These are phyloP conservation scores for Rhizopus sp. DNA, from an alignment of 371 early-diverging fungal genomes.

Conservation along the genomic window DNA sequence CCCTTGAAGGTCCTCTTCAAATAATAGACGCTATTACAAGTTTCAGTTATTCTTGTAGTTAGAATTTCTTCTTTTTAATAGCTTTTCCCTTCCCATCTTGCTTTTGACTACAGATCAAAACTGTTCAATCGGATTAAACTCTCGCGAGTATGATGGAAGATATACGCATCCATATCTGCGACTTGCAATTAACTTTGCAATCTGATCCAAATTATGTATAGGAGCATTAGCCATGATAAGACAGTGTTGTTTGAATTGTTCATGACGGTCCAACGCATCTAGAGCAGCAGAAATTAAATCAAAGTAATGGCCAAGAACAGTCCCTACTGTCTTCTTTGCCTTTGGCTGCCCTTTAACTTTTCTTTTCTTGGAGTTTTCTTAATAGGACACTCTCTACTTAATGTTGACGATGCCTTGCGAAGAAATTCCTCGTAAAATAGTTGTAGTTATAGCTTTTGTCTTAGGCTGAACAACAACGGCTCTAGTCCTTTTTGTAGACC, in stretches of 20 bases:
- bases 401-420: conserved; percentile 8
- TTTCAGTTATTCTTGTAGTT: conserved; percentile 8
- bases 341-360: conserved; percentile 4
- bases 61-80: conserved; percentile 8
- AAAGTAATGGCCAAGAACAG: conserved; percentile 14
- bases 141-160: conserved; percentile 12
- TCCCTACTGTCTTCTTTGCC: conserved; percentile 10
- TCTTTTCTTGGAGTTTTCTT: conserved; percentile 9
- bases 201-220: conserved; percentile 15
- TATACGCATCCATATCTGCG: conserved; percentile 9
- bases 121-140: conserved; percentile 20
- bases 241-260: conserved; percentile 8
- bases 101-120: conserved; percentile 20
- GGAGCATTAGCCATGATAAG: conserved; percentile 14
- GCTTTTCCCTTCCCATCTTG: conserved; percentile 12
- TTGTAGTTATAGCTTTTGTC: background rate
- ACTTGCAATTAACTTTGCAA: too few species aligned
- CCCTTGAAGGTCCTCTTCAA: too few species aligned
- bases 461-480: background rate
- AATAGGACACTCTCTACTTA: conserved; percentile 2
- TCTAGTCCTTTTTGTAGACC: conserved; percentile 4
- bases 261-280: conserved; percentile 10
- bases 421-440: conserved; percentile 4
- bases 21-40: conserved; percentile 13
- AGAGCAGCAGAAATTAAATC: conserved; percentile 9